Base-by-base conservation (phyloP, 495 filamentous ascomycete genomes). In the Penicillium paxilli region DNA sequence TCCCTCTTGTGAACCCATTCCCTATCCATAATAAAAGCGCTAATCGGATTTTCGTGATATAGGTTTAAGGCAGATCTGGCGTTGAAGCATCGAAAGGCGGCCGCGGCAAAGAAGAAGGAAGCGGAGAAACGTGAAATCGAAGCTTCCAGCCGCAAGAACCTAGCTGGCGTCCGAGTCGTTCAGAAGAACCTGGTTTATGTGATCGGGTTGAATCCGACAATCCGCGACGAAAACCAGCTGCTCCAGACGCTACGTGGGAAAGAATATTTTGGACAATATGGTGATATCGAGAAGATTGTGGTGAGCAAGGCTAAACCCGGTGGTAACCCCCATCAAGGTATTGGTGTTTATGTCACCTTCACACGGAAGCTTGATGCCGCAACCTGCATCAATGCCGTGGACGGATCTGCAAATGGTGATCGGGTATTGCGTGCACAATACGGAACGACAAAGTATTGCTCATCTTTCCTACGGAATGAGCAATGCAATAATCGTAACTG, bases 151-250 rank as follows among this genome's bases (percentile, higher is more conserved):
- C 87, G 92, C 28, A 97, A 97, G 69, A 95, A 97, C 67, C 78
- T 99, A 14, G 88, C 93, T 28, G 95, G 95, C 41, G 88, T 99
- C 35, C 82, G 95, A 38, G 95, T 99, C 25, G 88, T 96, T 28
- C 95, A 98, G 73, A 96, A 97, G 76, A 99, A 99, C 60, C 82
- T 99, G 28, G 95, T 99, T 55, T 99, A 99, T 66, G 92, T 99
- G 54, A 94, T 95, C 20, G 95, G 94, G 23, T 77, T 99, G 30
- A 95, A 87, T 50, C 94, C 94, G 19, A 89, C 86, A 42, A 92
- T 92, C 62, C 86, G 87, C 30, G 95, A 98, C 68, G 92, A 97
- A 64, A 90, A 91, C 55, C 74, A 75, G 54, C 80, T 98, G 8
- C 78, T 96, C 47, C 85, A 88, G 65, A 96, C 91, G 0, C 78